Conservation (phyloP, 2,329 filamentous ascomycete species). For the Colletotrichum godetiae region DNA sequence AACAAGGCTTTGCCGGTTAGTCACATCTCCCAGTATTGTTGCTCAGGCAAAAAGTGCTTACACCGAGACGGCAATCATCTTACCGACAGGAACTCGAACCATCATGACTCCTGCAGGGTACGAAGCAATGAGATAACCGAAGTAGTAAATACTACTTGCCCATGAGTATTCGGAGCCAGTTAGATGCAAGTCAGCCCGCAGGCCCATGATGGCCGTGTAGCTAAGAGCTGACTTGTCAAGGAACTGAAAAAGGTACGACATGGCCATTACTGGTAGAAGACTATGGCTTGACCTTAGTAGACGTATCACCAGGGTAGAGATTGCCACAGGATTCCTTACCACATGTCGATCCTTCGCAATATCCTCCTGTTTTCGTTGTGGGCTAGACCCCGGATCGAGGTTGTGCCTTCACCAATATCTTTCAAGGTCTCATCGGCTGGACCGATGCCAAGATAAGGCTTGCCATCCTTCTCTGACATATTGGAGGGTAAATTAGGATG, state of each 20-base stretch:
- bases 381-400: constrained; percentile 12
- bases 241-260: constrained; percentile 26
- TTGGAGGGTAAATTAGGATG: neutral
- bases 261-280: constrained; percentile 62
- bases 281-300: constrained; percentile 49
- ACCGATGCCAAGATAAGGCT: neutral
- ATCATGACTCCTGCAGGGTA: constrained; percentile 54
- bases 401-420: constrained; percentile 1
- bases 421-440: neutral
- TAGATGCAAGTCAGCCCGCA: constrained; percentile 56
- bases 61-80: constrained; percentile 39
- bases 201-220: constrained; percentile 56
- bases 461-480: constrained; percentile 6
- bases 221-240: constrained; percentile 42
- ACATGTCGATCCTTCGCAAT: constrained; percentile 34
- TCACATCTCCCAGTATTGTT: neutral
- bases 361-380: constrained; percentile 13
- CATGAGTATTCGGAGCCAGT: constrained; percentile 63
- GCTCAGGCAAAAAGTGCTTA: neutral
- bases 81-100: constrained; percentile 52
- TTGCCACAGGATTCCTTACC: constrained; percentile 58
- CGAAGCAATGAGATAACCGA: constrained; percentile 56
- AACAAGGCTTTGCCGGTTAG: constrained; percentile 31
- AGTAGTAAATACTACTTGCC: constrained; percentile 62
- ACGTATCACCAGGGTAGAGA: neutral